These are phyloP conservation scores for Hemileccinum rubropunctum DNA, from an alignment of 768 basidiomycete species.

Conservation along the genomic window DNA sequence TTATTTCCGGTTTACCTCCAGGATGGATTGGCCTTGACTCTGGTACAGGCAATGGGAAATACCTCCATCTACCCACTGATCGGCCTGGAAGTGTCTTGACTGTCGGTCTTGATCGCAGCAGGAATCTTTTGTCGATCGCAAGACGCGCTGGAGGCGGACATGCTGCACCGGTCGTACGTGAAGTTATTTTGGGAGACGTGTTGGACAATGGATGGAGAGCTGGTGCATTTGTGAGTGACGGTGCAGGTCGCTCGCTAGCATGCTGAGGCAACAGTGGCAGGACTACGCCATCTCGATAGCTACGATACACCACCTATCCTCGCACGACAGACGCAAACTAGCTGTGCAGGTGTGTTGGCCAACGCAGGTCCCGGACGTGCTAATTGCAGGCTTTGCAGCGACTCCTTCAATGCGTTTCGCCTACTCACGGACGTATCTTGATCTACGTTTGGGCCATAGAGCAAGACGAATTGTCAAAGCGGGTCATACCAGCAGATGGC, in stretches of 20 bases:
- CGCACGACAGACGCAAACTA: slow-evolving; percentile 62
- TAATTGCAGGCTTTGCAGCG: slow-evolving; percentile 38
- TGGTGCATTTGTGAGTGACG: slow-evolving; percentile 71
- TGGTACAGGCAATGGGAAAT: slow-evolving; percentile 98
- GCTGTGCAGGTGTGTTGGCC: slow-evolving; percentile 64
- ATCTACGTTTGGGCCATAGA: slow-evolving; percentile 98
- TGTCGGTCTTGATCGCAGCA: slow-evolving; percentile 82
- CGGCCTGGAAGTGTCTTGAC: slow-evolving; percentile 63
- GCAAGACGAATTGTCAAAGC: slow-evolving; percentile 83
- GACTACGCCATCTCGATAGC: slow-evolving; percentile 97
- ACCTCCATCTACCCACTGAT: slow-evolving; percentile 73
- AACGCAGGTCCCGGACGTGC: not conserved
- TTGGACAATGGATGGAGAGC: slow-evolving; percentile 69
- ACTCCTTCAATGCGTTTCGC: slow-evolving; percentile 62
- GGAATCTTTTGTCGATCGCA: slow-evolving; percentile 76
- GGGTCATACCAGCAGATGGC: slow-evolving; percentile 46
- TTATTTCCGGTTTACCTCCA: slow-evolving; percentile 66
- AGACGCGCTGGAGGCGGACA: slow-evolving; percentile 49
- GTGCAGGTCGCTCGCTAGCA: not conserved
- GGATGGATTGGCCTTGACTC: slow-evolving; percentile 91
- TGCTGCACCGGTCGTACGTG: slow-evolving; percentile 38
- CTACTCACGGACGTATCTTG: slow-evolving; percentile 70
- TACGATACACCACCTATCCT: slow-evolving; percentile 94
- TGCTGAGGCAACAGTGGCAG: slow-evolving; percentile 39
- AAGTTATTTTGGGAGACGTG: slow-evolving; percentile 81